Evolutionary conservation across 116 monocot genomes (phyloP).

Genomic region (Papilionanthe hybrid): DNA sequence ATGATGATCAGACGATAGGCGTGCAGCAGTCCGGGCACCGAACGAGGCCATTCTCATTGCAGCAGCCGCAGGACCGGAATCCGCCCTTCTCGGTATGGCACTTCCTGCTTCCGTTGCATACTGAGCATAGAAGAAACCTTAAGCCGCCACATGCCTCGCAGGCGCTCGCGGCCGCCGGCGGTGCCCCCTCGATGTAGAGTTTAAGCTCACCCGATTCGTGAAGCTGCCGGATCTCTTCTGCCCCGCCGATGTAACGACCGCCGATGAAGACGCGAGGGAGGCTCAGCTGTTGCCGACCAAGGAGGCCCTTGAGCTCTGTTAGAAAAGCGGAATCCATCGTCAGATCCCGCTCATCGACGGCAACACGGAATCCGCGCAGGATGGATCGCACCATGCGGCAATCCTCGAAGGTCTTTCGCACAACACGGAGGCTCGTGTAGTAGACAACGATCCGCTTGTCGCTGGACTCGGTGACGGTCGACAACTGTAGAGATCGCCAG

Average conservation of each 20-base stretch:
- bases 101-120: conserved; percentile 69
- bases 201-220: conserved; percentile 79
- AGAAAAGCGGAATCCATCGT: conserved; percentile 68
- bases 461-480: neutral
- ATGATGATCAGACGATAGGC: conserved; percentile 3
- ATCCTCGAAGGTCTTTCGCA: conserved; percentile 75
- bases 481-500: conserved; percentile 33
- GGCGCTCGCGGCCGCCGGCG: conserved; percentile 20
- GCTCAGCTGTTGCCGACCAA: conserved; percentile 33
- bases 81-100: conserved; percentile 49
- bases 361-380: conserved; percentile 71
- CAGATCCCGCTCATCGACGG: conserved; percentile 75
- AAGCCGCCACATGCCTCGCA: conserved; percentile 65
- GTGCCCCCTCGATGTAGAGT: conserved; percentile 39
- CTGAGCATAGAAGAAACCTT: conserved; percentile 58
- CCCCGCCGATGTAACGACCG: conserved; percentile 66
- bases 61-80: conserved; percentile 58
- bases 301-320: conserved; percentile 54
- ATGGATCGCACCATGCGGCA: conserved; percentile 53
- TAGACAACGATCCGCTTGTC: conserved; percentile 49
- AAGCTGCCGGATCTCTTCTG: conserved; percentile 70
- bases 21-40: conserved; percentile 52
- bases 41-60: conserved; percentile 92
- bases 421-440: conserved; percentile 64
- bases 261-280: conserved; percentile 72